Evolutionary conservation across 176 grass and related monocot species (phyloP).

Genomic region (Sorghum bicolor): Sorghum_bicolor_NCBIv3 NC_012873.2:52415001-52415500

Average conservation of each 20-base stretch:
- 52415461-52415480: background rate
- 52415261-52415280: background rate
- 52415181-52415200: background rate
- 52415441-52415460: too few species aligned
- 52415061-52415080: too few species aligned
- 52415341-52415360: background rate
- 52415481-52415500: slow-evolving; percentile 2
- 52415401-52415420: too few species aligned
- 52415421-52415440: too few species aligned
- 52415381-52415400: background rate
- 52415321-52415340: background rate
- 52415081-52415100: too few species aligned
- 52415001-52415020: too few species aligned
- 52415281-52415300: background rate
- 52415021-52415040: too few species aligned
- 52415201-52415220: background rate
- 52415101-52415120: too few species aligned
- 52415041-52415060: too few species aligned
- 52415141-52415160: too few species aligned
- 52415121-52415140: too few species aligned
- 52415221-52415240: background rate
- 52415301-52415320: background rate
- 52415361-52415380: background rate
- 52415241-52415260: background rate
- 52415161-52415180: background rate